These are phyloP conservation scores for Neoboletus magnificus DNA, from an alignment of 768 basidiomycete species.

Conservation along the genomic window DNA sequence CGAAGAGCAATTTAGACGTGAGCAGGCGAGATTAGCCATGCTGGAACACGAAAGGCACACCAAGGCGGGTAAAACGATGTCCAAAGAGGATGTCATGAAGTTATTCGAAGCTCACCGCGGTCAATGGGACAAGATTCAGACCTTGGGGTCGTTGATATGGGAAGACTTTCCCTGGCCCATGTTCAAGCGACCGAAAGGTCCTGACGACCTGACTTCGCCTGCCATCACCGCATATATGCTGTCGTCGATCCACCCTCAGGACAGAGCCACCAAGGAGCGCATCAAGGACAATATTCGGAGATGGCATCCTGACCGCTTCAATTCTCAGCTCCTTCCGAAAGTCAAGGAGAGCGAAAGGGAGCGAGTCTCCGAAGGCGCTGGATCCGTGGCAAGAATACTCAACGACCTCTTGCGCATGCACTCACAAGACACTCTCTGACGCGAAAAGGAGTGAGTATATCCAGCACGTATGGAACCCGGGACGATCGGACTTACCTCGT, in stretches of 20 bases:
- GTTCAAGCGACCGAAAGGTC: conserved; percentile 49
- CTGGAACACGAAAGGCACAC: conserved; percentile 44
- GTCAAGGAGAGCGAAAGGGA: conserved; percentile 63
- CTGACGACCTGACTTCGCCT: conserved; percentile 58
- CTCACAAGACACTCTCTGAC: conserved; percentile 36
- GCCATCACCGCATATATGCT: conserved; percentile 62
- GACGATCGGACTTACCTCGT: conserved; percentile 10
- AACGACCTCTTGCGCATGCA: conserved; percentile 66
- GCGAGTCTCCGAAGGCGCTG: conserved; percentile 69
- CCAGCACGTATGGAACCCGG: neutral
- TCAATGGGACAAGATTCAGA: conserved; percentile 52
- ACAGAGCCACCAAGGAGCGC: conserved; percentile 60
- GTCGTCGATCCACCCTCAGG: conserved; percentile 51
- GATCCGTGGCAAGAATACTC: conserved; percentile 64
- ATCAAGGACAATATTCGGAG: conserved; percentile 69
- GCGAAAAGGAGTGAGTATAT: conserved; percentile 29
- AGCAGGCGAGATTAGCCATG: conserved; percentile 61
- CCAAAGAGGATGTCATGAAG: conserved; percentile 54
- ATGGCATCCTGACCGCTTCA: conserved; percentile 86
- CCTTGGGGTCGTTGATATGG: conserved; percentile 50
- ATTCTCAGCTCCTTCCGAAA: conserved; percentile 61
- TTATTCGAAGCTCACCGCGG: conserved; percentile 60
- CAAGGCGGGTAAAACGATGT: conserved; percentile 44
- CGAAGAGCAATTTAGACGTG: conserved; percentile 64
- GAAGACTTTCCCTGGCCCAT: conserved; percentile 74